Evolutionary conservation across 345 rosid species (phyloP).

Genomic region (Eucalyptus curtisii): DNA sequence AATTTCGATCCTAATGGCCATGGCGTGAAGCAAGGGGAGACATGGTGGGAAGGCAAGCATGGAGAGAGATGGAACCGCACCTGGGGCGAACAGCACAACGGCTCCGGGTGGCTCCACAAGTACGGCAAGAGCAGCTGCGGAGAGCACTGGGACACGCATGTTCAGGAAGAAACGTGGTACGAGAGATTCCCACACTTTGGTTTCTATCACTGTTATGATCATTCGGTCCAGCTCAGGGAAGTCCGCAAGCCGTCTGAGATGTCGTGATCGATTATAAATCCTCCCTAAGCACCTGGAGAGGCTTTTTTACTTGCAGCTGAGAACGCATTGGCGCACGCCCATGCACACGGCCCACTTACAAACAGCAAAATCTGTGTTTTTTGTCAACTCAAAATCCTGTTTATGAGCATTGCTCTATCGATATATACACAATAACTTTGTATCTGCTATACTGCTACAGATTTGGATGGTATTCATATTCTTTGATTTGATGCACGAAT

Average conservation of each 20-base stretch:
- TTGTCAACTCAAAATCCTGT: background rate
- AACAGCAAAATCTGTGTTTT: background rate
- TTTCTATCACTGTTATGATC: constrained; percentile 82
- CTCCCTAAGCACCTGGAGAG: background rate
- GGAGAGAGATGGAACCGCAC: constrained; percentile 90
- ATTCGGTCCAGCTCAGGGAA: constrained; percentile 73
- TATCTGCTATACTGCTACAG: background rate
- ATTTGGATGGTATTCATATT: background rate
- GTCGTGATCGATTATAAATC: background rate
- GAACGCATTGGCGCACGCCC: background rate
- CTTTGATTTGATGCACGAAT: background rate
- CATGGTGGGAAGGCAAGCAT: constrained; percentile 88
- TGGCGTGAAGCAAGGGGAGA: constrained; percentile 97
- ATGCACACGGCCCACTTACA: background rate
- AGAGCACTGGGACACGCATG: constrained; percentile 91
- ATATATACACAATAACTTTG: background rate
- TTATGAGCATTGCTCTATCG: background rate
- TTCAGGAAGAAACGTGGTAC: constrained; percentile 75
- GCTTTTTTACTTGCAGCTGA: background rate
- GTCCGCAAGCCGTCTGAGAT: constrained; percentile 61
- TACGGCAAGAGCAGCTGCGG: constrained; percentile 95
- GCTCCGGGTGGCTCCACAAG: constrained; percentile 94
- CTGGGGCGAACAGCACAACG: constrained; percentile 88
- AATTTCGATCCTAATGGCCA: constrained; percentile 53
- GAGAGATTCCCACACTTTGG: constrained; percentile 94